phyloP scores from a whole-genome alignment of 306 rosid species.

The Prinsepia uniflora region DNA sequence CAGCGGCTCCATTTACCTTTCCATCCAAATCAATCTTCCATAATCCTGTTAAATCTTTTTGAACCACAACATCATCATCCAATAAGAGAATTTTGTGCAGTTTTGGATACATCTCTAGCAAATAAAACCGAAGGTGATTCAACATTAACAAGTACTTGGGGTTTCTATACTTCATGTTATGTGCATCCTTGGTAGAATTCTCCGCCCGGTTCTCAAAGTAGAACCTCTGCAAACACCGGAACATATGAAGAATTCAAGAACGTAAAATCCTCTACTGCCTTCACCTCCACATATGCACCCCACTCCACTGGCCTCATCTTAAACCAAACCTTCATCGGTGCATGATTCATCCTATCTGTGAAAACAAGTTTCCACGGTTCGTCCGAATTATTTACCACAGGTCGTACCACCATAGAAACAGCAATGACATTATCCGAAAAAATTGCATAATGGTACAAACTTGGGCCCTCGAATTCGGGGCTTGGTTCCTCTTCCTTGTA shows the following conservation, averaged over 20 bases:
- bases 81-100: conserved; percentile 68
- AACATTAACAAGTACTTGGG: conserved; percentile 63
- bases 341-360: conserved; percentile 92
- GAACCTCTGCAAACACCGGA: conserved; percentile 51
- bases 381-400: conserved; percentile 75
- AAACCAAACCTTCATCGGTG: conserved; percentile 98
- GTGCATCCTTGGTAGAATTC: conserved; percentile 46
- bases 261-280: conserved; percentile 73
- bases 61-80: conserved; percentile 97
- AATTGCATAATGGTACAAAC: conserved; percentile 87
- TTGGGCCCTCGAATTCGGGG: conserved; percentile 85
- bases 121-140: conserved; percentile 82
- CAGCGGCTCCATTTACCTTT: conserved; percentile 93
- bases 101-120: conserved; percentile 94
- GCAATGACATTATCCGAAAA: conserved; percentile 93
- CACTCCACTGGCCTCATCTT: conserved; percentile 89
- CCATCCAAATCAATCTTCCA: conserved; percentile 95
- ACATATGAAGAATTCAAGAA: conserved; percentile 86
- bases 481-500: conserved; percentile 68
- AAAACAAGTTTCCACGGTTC: conserved; percentile 98
- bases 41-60: conserved; percentile 82
- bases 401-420: conserved; percentile 86
- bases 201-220: conserved; percentile 53
- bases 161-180: conserved; percentile 43
- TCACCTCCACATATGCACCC: conserved; percentile 80